phyloP scores from a whole-genome alignment of 129 eudicot genomes.

The Chrysanthemum lavandulifolium region DNA sequence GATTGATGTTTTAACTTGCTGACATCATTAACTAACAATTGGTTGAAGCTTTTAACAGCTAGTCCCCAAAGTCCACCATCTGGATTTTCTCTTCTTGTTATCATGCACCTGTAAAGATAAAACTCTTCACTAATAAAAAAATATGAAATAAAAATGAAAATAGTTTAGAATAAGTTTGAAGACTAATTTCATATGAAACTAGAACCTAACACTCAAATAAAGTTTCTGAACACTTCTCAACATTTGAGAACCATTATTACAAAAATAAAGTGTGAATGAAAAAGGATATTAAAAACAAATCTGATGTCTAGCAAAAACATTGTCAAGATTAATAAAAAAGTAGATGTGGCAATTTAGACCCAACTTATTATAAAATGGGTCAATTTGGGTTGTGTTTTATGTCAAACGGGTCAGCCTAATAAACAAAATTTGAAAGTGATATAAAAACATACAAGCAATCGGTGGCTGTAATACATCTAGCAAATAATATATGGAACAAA shows the following conservation, averaged over 20 bases:
- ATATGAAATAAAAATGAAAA: background rate
- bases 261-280: background rate
- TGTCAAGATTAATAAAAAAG: background rate
- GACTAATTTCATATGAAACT: no score
- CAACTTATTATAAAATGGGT: background rate
- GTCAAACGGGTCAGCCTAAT: slow-evolving; percentile 1
- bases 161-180: no score
- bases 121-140: background rate
- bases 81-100: slow-evolving; percentile 92
- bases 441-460: background rate
- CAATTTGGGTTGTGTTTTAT: background rate
- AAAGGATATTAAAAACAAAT: background rate
- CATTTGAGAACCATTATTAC: background rate
- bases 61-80: slow-evolving; percentile 93
- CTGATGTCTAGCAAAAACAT: no score
- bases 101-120: slow-evolving; percentile 77
- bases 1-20: slow-evolving; percentile 29
- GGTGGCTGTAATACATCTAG: background rate
- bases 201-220: background rate
- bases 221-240: slow-evolving; percentile 10
- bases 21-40: slow-evolving; percentile 63
- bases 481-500: slow-evolving; percentile 5
- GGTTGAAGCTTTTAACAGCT: slow-evolving; percentile 92
- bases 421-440: no score
- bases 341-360: background rate